Base-by-base conservation (phyloP, 495 filamentous ascomycete genomes). In the Podospora pseudopauciseta region DNA sequence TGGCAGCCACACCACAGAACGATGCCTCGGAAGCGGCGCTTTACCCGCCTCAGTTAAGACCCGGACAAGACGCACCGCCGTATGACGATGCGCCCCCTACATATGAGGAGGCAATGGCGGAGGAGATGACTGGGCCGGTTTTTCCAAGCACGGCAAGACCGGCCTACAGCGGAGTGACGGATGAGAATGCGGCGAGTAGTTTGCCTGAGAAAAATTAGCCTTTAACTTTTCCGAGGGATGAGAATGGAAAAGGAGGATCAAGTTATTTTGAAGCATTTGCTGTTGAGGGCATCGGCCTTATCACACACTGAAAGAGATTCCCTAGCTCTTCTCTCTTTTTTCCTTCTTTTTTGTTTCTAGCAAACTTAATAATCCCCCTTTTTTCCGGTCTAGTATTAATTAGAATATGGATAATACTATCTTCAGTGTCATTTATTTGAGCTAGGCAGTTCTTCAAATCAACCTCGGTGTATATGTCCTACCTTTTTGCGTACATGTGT, bases 91-190 rank as follows among this genome's bases (percentile, higher is more conserved):
- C 88, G 13, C 87, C 86, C 27, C 92, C 92, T 32, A 93, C 90
- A 72, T 96, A 96, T 76, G 91, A 95, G 79, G 94, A 98, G 81
- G 92, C 93, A 16, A 92, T 97, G 81, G 92, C 91, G 59, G 89
- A 92, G 70, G 85, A 88, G 67, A 80, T 96, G 66, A 73, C 79
- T 0, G 81, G 78, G 13, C 81, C 82, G 13, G 64, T 76, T 18
- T 64, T 80, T 63, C 87, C 78, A 0, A 65, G 28, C 20, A 34
- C 67, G 0, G 70, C 68, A 6, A 63, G 82, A 16, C 82, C 82
- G 7, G 82, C 81, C 11, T 84, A 82, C 53, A 83, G 81, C 56
- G 82, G 82, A 0, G 78, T 81, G 11, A 85, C 81, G 57, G 77
- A 82, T 13, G 82, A 83, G 77, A 82, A 84, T 53, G 79, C 73